A percentile compares a stretch with the other conserved stretches of the same genome.
These are phyloP conservation scores for Mycosphaerelloides madeirae DNA, from an alignment of 2,329 filamentous ascomycete species.

Conservation along the genomic window DNA sequence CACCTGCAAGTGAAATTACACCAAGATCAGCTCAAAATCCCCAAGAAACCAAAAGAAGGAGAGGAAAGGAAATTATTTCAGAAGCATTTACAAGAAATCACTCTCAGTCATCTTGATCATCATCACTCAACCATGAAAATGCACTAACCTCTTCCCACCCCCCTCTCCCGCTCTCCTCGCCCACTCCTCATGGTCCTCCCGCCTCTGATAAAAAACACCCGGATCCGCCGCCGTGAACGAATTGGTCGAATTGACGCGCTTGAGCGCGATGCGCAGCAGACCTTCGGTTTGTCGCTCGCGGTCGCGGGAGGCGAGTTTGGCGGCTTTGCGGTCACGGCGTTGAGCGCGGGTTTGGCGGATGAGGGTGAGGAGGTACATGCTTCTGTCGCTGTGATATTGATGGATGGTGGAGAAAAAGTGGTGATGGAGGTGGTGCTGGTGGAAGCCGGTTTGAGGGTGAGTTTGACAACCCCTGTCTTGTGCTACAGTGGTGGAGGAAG, in stretches of 20 bases:
- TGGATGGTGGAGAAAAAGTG: not conserved
- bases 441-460: too few species aligned
- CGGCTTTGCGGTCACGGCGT: constrained; percentile 2
- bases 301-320: constrained; percentile 9
- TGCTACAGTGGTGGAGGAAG: not conserved
- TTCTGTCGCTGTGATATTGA: not conserved
- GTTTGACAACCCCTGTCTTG: too few species aligned
- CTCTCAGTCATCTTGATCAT: too few species aligned
- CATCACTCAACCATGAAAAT: too few species aligned
- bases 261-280: constrained; percentile 14
- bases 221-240: constrained; percentile 21
- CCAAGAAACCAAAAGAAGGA: too few species aligned
- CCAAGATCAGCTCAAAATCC: too few species aligned
- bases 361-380: not conserved
- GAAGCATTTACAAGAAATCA: too few species aligned
- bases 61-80: too few species aligned
- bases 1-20: too few species aligned
- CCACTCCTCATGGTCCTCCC: constrained; percentile 11
- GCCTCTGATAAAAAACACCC: constrained; percentile 10
- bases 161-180: constrained; percentile 2
- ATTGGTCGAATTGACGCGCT: constrained; percentile 12
- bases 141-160: constrained; percentile 5
- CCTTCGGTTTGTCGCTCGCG: constrained; percentile 15
- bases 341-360: not conserved
- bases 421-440: not conserved